Evolutionary conservation across 805 yeast genomes (phyloP), one percentile per base, ranked within the genome.

Genomic region (Candida silvicultrix): DNA sequence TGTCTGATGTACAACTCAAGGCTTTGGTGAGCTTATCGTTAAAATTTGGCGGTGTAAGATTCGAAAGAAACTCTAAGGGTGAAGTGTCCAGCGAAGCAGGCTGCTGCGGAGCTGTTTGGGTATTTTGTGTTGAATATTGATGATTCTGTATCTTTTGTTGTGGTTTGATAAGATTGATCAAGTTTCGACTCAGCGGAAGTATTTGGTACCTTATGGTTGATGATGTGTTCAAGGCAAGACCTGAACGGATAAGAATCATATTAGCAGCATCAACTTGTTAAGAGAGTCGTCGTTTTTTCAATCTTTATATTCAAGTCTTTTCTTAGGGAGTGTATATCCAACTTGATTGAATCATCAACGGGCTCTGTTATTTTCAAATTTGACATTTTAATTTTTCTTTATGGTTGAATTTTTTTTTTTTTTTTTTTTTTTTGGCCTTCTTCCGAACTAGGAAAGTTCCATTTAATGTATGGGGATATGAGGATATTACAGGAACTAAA

Each of bases 1-100:
- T 47, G 37, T 66, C 69, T 43, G 60, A 59, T 5, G 69, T 63
- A 42, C 70, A 61, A 36, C 69, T 63, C 16, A 68, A 56, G 1
- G 67, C 66, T 40, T 63, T 63, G 16, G 56, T 56, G 15, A 53
- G 42, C 35, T 44, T 48, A 19, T 43, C 47, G 9, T 47, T 44
- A 21, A 49, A 46, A 12, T 43, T 43, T 16, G 46, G 47, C 12
- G 42, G 44, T 19, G 48, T 51, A 15, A 66, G 45, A 47, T 68
- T 68, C 4, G 73, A 64, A 4, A 67, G 54, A 46, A 68, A 68
- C 46, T 69, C 70, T 15, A 67, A 55, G 0, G 73, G 71, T 1
- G 71, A 59, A 4, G 63, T 55, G 44, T 64, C 68, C 22, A 69
- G 38, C 2, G 49, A 38, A 22, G 35, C 11, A n/a, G 40, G 23